phyloP scores from a whole-genome alignment of 1,284 basidiomycete species.

The Ganoderma boninense region DNA sequence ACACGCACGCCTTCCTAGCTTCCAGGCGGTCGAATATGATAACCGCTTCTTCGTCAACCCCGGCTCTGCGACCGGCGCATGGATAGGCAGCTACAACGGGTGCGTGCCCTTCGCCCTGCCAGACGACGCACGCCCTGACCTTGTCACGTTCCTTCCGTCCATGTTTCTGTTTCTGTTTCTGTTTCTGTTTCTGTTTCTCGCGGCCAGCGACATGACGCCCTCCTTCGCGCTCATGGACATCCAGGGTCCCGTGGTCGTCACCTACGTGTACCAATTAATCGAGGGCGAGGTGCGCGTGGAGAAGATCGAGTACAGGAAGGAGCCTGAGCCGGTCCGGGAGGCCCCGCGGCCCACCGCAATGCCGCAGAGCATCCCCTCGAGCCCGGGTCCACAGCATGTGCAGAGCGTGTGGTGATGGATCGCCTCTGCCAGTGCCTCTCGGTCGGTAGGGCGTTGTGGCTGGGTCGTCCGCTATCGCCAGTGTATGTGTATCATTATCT shows the following conservation, averaged over 20 bases:
- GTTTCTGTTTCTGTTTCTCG: neutral
- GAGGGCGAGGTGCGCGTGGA: slow-evolving; percentile 92
- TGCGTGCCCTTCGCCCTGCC: slow-evolving; percentile 40
- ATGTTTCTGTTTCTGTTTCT: too few species aligned
- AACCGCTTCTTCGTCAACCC: slow-evolving; percentile 96
- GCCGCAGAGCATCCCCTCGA: slow-evolving; percentile 58
- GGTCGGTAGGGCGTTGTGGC: slow-evolving; percentile 4
- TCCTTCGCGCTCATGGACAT: slow-evolving; percentile 96
- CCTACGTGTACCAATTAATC: slow-evolving; percentile 94
- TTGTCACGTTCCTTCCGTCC: neutral
- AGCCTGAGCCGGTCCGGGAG: slow-evolving; percentile 55
- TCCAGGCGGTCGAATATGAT: slow-evolving; percentile 94
- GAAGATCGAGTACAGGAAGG: slow-evolving; percentile 85
- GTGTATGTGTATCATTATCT: slow-evolving; percentile 1
- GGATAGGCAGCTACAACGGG: slow-evolving; percentile 82
- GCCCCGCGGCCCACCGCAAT: slow-evolving; percentile 45
- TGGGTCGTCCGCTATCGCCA: neutral
- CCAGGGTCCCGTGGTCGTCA: slow-evolving; percentile 93
- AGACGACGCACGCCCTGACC: neutral
- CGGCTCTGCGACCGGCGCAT: slow-evolving; percentile 95
- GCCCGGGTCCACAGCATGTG: slow-evolving; percentile 37
- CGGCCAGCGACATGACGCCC: slow-evolving; percentile 67
- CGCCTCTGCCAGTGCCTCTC: neutral
- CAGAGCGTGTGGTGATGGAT: slow-evolving; percentile 46
- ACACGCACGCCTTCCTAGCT: slow-evolving; percentile 55